phyloP scores from a whole-genome alignment of 805 yeast genomes.

The Cyberlindnera subsufficiens region DNA sequence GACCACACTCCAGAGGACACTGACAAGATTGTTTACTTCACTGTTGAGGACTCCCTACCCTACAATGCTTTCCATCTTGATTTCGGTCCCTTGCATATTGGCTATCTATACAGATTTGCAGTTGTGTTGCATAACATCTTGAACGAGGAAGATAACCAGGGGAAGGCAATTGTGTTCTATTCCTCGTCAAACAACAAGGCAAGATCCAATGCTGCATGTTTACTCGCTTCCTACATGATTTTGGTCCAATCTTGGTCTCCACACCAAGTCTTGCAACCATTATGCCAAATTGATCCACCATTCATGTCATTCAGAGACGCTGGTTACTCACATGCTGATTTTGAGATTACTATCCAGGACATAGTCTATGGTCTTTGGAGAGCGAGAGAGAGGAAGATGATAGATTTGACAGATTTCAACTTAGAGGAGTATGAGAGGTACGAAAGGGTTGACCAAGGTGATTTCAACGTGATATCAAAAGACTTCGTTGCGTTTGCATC shows the following conservation, averaged over 20 bases:
- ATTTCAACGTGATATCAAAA: conserved; percentile 84
- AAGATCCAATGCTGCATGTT: conserved; percentile 91
- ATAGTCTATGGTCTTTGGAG: conserved; percentile 96
- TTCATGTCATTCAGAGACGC: conserved; percentile 96
- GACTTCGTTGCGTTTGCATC: conserved; percentile 98
- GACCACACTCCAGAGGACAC: conserved; percentile 77
- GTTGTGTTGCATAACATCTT: conserved; percentile 88
- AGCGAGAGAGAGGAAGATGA: conserved; percentile 86
- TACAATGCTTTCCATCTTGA: conserved; percentile 95
- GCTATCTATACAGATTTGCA: conserved; percentile 91
- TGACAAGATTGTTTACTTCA: conserved; percentile 71
- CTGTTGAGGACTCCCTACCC: conserved; percentile 87
- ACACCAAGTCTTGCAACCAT: conserved; percentile 92
- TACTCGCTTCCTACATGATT: conserved; percentile 91
- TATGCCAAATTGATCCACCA: conserved; percentile 88
- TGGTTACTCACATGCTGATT: conserved; percentile 94
- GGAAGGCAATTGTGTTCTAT: conserved; percentile 86
- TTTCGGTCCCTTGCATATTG: conserved; percentile 94
- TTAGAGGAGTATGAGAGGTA: conserved; percentile 91
- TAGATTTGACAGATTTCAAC: conserved; percentile 81
- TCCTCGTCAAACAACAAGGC: conserved; percentile 76
- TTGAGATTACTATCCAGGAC: conserved; percentile 89
- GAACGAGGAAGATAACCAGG: conserved; percentile 77
- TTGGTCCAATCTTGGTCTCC: conserved; percentile 97
- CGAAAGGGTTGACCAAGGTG: conserved; percentile 96